Base-by-base conservation (phyloP, 2,329 filamentous ascomycete genomes). In the Phoma sp. region DNA sequence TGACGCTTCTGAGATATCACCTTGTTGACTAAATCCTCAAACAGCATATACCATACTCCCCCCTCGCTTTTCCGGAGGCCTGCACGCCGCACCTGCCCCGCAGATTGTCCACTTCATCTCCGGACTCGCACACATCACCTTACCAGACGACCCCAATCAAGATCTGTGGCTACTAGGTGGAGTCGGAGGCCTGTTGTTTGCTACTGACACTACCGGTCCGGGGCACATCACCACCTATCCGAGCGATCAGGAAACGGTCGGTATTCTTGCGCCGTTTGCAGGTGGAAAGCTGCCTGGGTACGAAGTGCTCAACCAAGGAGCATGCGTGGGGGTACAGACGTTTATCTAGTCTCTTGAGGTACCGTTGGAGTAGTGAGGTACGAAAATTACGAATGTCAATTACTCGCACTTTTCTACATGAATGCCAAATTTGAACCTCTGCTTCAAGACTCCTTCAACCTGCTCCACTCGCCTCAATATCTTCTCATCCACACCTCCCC, bases 61-160 rank as follows among this genome's bases (percentile, higher is more conserved):
- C 2, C 66, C 71, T 2, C 63, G 67, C 12, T 74, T 64, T 33
- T 52, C 74, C 47, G 71, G 68, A n/a, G 72, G 71, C 7, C 47
- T 65, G 17, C 73, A 74, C 28, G 74, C 61, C 29, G 68, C 70
- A 7, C 73, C 72, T n/a, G 59, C 47, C 10, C 59, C 66, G n/a
- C 71, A 74, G 64, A 47, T 74, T 10, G 73, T 74, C 3, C 60
- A 67, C 48, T 74, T 71, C 40, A 25, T 71, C 2, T 71, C 72
- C 15, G 73, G 73, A 6, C 33, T 74, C 9, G 68, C 67, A 2
- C 69, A 74, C 45, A 29, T 75, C 23, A 72, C 68, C 1, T 51
- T 74, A 7, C 72, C 72, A 1, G 47, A 69, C 17, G 47, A 67
- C 29, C 28, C 52, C 4, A 42, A 47, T 7, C 53, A 57, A 15